Conservation (phyloP, 352 stramenopile genomes). For the Pythium coloratum region DNA sequence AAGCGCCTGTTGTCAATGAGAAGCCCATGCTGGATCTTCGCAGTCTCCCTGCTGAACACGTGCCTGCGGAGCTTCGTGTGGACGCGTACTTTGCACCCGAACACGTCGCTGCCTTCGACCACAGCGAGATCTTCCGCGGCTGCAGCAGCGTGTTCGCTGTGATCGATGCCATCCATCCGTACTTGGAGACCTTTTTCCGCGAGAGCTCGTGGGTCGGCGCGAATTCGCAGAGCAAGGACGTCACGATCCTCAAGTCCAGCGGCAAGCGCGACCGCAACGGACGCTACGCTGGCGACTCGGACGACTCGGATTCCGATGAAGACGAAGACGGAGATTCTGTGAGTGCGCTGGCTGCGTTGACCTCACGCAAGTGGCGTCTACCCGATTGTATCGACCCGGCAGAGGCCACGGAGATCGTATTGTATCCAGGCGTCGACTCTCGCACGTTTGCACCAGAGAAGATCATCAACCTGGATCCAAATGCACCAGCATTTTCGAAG, state of each 20-base stretch:
- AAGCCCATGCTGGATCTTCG: not conserved
- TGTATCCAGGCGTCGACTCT: constrained; percentile 52
- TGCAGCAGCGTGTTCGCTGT: constrained; percentile 58
- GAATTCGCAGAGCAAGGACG: constrained; percentile 22
- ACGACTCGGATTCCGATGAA: constrained; percentile 20
- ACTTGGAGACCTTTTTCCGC: constrained; percentile 51
- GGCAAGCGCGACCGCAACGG: constrained; percentile 19
- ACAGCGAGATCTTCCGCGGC: constrained; percentile 50
- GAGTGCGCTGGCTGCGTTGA: not conserved
- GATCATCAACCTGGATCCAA: constrained; percentile 56
- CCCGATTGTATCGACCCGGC: constrained; percentile 49
- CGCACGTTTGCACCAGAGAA: constrained; percentile 55
- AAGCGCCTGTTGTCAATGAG: not conserved
- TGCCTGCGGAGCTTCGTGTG: constrained; percentile 32
- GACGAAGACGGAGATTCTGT: constrained; percentile 17
- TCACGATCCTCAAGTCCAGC: constrained; percentile 30
- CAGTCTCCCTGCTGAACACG: not conserved
- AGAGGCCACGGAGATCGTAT: constrained; percentile 47
- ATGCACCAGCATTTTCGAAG: not conserved
- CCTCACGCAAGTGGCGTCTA: constrained; percentile 36
- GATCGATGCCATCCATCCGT: constrained; percentile 64
- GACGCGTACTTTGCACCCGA: constrained; percentile 49
- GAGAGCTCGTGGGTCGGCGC: constrained; percentile 18
- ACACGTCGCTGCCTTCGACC: constrained; percentile 46
- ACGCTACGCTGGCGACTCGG: constrained; percentile 14